Conservation (phyloP, 331 rosid species). For the Quercus phellos region DNA sequence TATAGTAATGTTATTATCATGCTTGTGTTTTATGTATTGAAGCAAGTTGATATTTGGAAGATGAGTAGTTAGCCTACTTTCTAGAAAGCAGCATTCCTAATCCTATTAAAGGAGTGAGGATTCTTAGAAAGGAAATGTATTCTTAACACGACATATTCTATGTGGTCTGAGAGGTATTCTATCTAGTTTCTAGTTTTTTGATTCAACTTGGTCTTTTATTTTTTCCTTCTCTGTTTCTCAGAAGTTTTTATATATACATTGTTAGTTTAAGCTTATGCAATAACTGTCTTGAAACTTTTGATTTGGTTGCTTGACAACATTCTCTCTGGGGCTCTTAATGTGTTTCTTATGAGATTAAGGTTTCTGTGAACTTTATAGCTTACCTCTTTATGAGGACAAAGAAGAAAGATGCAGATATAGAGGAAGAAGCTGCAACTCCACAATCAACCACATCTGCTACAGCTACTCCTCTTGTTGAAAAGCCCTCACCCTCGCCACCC, state of each 20-base stretch:
- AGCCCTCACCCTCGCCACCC: too few relatives aligned
- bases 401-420: slow-evolving; percentile 49
- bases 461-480: slow-evolving; percentile 23
- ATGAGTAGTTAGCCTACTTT: neutral
- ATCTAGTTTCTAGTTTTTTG: neutral
- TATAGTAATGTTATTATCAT: neutral
- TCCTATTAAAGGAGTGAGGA: neutral
- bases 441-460: slow-evolving; percentile 38
- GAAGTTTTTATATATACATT: neutral
- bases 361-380: slow-evolving; percentile 44
- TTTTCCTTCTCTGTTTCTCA: neutral
- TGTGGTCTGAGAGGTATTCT: neutral
- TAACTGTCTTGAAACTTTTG: neutral
- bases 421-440: slow-evolving; percentile 36
- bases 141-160: neutral
- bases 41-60: neutral
- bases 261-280: neutral
- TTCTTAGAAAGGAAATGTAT: neutral
- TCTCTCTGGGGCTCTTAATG: slow-evolving; percentile 3
- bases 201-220: neutral
- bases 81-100: neutral
- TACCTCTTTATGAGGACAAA: slow-evolving; percentile 70
- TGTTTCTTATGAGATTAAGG: slow-evolving; percentile 13
- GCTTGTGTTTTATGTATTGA: neutral
- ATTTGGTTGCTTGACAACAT: neutral